These are phyloP conservation scores for Boletus semigastroideus DNA, from an alignment of 1,284 basidiomycete genomes.

Conservation along the genomic window DNA sequence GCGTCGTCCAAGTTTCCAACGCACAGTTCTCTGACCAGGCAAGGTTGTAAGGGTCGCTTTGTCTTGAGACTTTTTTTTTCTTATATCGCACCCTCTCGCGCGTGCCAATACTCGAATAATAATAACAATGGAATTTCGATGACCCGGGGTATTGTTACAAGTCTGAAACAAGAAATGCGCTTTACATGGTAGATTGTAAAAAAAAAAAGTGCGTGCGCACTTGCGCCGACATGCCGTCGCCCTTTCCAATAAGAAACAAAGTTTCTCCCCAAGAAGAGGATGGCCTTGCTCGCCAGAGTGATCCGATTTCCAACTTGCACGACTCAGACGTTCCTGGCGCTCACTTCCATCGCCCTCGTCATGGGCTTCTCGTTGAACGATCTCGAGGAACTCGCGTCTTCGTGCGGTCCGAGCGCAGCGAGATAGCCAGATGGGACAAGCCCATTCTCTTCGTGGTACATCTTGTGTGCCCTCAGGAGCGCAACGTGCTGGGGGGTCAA, in stretches of 20 bases:
- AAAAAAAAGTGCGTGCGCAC: background rate
- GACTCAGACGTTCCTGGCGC: conserved; percentile 12
- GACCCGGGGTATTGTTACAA: background rate
- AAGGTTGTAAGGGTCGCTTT: conserved; percentile 27
- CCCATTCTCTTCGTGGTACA: conserved; percentile 29
- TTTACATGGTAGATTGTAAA: conserved; percentile 5
- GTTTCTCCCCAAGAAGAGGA: background rate
- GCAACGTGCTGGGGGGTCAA: conserved; percentile 26
- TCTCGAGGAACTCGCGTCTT: conserved; percentile 1
- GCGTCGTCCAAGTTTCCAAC: conserved; percentile 51
- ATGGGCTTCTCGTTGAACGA: conserved; percentile 18
- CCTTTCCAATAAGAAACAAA: conserved; percentile 5
- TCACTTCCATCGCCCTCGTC: background rate
- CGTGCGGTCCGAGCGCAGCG: conserved; percentile 12
- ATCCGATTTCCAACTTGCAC: background rate
- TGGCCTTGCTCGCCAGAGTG: no score
- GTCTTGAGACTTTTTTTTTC: background rate
- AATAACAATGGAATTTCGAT: background rate
- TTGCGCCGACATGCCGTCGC: background rate
- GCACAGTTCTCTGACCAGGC: conserved; percentile 23
- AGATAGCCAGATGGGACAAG: conserved; percentile 24
- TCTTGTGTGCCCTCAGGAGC: conserved; percentile 22
- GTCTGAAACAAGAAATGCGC: conserved; percentile 7
- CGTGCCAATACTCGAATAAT: no score
- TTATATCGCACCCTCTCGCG: no score